phyloP scores from a whole-genome alignment of 2,329 filamentous ascomycete species.

The Aspergillus vadensis region DNA sequence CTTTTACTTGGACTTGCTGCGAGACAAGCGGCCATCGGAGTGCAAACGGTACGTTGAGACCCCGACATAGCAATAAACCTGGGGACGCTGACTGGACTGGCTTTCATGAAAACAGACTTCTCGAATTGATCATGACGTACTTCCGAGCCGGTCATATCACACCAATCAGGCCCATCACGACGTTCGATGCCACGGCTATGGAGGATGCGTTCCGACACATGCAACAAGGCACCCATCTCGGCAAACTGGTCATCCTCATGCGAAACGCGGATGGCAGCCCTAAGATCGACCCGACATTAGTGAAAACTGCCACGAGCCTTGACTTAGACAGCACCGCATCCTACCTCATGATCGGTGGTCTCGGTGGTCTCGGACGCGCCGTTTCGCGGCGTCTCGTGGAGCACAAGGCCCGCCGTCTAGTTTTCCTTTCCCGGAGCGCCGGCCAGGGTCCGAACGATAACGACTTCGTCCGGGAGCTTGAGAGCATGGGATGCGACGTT shows the following conservation, averaged over 20 bases:
- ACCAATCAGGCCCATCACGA: neutral
- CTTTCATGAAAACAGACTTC: neutral
- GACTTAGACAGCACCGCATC: neutral
- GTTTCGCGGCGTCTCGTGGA: conserved; percentile 20
- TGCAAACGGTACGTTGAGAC: neutral
- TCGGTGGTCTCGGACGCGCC: conserved; percentile 20
- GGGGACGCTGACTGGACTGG: too few species aligned
- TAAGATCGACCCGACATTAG: neutral
- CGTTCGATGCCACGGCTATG: neutral
- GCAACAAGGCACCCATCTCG: conserved; percentile 4
- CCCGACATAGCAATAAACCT: too few species aligned
- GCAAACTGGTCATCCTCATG: conserved; percentile 4
- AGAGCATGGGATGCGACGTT: neutral
- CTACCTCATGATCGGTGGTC: conserved; percentile 21
- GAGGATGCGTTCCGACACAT: conserved; percentile 3
- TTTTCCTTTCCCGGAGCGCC: conserved; percentile 16
- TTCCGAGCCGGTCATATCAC: neutral
- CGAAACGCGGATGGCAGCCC: neutral
- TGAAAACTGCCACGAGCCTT: neutral
- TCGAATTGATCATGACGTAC: neutral
- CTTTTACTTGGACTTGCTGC: conserved; percentile 17
- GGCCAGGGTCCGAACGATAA: neutral
- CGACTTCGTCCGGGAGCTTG: conserved; percentile 13
- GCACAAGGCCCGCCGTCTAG: conserved; percentile 16
- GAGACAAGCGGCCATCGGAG: neutral